phyloP scores from a whole-genome alignment of 2,329 filamentous ascomycete species.

The Fusarium beomiforme region DNA sequence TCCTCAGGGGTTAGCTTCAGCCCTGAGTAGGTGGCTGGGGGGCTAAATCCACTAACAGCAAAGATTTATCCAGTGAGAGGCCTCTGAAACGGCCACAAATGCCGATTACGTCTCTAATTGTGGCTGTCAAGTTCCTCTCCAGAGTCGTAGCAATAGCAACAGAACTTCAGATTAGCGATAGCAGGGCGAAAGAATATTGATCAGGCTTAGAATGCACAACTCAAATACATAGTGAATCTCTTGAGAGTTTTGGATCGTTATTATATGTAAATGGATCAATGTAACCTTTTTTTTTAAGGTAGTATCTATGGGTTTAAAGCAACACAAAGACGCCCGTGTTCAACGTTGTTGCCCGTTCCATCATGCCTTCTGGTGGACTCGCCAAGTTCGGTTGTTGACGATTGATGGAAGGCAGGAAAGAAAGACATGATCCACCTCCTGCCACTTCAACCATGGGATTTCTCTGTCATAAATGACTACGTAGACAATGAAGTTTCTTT shows the following conservation, averaged over 20 bases:
- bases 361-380: conserved; percentile 23
- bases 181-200: conserved; percentile 4
- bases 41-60: conserved; percentile 13
- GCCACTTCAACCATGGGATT: background rate
- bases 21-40: conserved; percentile 17
- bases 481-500: background rate
- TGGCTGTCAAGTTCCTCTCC: conserved; percentile 18
- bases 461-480: background rate
- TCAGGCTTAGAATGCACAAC: background rate
- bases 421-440: conserved; percentile 21
- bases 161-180: conserved; percentile 34
- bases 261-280: background rate
- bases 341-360: conserved; percentile 11
- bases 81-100: conserved; percentile 30
- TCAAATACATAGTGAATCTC: background rate
- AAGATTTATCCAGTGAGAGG: conserved; percentile 29
- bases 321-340: conserved; percentile 2
- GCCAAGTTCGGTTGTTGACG: conserved; percentile 14
- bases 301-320: background rate
- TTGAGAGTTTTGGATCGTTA: background rate
- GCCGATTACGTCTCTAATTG: conserved; percentile 20
- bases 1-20: conserved; percentile 25
- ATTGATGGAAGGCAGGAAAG: conserved; percentile 14
- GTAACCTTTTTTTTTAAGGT: background rate
- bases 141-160: background rate